Percentiles rank a stretch among this genome's conserved stretches.
These are phyloP conservation scores for Clavaria fumosa DNA, from an alignment of 768 basidiomycete genomes.

Conservation along the genomic window DNA sequence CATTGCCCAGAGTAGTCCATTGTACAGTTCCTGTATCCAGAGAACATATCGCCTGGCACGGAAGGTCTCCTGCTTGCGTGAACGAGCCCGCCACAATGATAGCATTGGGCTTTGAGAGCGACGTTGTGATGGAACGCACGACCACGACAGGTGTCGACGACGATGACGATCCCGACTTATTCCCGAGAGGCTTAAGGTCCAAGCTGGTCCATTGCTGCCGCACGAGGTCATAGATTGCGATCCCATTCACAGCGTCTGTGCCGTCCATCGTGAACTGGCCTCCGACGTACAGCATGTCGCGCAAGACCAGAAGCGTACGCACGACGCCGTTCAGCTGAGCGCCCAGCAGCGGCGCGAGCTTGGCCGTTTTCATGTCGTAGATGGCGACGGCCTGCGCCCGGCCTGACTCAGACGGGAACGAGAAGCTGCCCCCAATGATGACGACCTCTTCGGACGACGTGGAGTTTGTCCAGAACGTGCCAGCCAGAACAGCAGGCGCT, in stretches of 20 bases:
- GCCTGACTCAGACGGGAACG: conserved; percentile 31
- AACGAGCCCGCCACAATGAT: conserved; percentile 87
- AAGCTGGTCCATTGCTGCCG: conserved; percentile 45
- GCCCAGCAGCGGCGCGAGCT: conserved; percentile 41
- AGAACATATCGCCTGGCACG: conserved; percentile 66
- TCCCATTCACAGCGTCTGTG: conserved; percentile 43
- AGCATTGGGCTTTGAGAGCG: conserved; percentile 40
- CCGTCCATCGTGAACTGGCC: conserved; percentile 62
- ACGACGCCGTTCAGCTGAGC: conserved; percentile 62
- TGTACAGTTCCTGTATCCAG: conserved; percentile 52
- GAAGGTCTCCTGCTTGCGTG: conserved; percentile 53
- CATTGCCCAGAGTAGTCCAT: conserved; percentile 70
- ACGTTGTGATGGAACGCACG: conserved; percentile 56
- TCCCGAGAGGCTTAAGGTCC: conserved; percentile 45
- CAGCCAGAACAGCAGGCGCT: conserved; percentile 74
- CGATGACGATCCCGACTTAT: conserved; percentile 32
- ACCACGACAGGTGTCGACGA: too few species aligned
- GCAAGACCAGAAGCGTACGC: conserved; percentile 55
- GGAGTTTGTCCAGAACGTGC: conserved; percentile 79
- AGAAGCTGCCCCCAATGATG: conserved; percentile 86
- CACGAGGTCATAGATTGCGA: conserved; percentile 69
- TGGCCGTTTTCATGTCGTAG: conserved; percentile 42
- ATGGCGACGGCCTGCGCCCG: conserved; percentile 45
- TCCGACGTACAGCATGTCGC: conserved; percentile 61
- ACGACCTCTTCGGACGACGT: conserved; percentile 47